Evolutionary conservation across 2,329 filamentous ascomycete genomes (phyloP), one percentile per base, ranked within the genome.

Genomic region (Fusarium sp.): DNA sequence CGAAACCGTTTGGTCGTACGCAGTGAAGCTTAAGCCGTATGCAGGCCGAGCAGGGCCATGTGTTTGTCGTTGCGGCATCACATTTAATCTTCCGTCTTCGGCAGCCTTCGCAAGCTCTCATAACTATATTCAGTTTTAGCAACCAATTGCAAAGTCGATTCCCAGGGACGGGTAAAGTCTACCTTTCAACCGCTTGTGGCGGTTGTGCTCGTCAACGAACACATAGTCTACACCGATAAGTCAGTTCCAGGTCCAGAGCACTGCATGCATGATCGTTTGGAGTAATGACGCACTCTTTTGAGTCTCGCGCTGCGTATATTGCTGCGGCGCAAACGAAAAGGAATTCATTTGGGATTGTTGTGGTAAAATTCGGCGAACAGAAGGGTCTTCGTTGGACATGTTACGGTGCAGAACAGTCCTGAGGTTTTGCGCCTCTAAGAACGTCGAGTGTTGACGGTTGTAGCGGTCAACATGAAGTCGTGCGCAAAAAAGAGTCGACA

Each of bases 181-280:
- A 96, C 93, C 93, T 87, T 98, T 98, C 69, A 98, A 84, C 75
- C 95, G 89, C 82, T 98, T 98, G 82, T 98, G 96, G 70, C 96
- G 92, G 83, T 98, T 98, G 81, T 98, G 96, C 81, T 98, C 95
- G 81, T 98, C 95, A 61, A 98, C 96, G 78, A 98, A 98, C 75
- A 98, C 96, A 92, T 98, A 98, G 80, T 98, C 94, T 97, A 56
- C 68, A 58, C 57, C 20, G 69, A 62, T 57, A 54, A 45, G 67
- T 75, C 53, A 75, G 72, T 43, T 16, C 60, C 42, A 48, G 43
- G 28, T 40, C 43, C 41, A 42, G 16, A 27, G 18, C 16, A 62
- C 30, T 28, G 21, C 14, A 37, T 30, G 32, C 7, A 21, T 18
- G 53, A 34, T 63, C 9, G 40, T 62, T 79, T 40, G 34, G 50